Evolutionary conservation across 2,329 filamentous ascomycete species (phyloP).

Genomic region (Thelonectria blattea): DNA sequence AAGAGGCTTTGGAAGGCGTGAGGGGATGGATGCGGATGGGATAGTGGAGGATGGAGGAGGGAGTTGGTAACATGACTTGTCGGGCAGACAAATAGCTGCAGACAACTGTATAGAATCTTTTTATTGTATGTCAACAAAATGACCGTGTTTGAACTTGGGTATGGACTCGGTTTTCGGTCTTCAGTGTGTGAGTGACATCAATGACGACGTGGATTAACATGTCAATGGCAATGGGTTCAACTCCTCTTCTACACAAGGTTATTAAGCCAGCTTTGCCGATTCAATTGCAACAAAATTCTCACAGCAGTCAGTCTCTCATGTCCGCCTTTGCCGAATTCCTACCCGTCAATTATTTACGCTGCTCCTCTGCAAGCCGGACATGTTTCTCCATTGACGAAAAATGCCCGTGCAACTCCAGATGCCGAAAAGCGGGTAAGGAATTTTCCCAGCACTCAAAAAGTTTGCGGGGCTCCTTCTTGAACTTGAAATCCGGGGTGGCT

Average conservation of each 20-base stretch:
- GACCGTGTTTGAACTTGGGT: background rate
- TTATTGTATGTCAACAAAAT: slow-evolving; percentile 13
- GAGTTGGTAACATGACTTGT: slow-evolving; percentile 27
- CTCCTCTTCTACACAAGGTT: background rate
- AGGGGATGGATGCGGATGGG: slow-evolving; percentile 24
- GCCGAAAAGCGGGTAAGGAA: slow-evolving; percentile 7
- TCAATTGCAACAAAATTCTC: background rate
- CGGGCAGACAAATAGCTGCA: slow-evolving; percentile 33
- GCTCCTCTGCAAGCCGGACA: background rate
- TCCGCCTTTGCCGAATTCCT: background rate
- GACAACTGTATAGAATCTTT: slow-evolving; percentile 38
- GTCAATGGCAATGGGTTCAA: background rate
- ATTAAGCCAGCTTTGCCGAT: background rate
- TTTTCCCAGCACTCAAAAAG: background rate
- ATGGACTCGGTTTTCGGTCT: background rate
- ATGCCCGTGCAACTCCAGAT: background rate
- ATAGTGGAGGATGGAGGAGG: background rate
- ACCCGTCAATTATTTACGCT: background rate
- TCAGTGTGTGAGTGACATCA: background rate
- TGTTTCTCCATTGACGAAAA: background rate
- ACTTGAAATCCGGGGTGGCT: background rate
- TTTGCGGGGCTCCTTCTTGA: background rate
- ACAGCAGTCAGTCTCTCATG: background rate
- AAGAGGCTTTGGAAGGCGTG: slow-evolving; percentile 89
- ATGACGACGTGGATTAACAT: background rate